Conservation (phyloP, 805 yeast genomes). For the Candida ovalis region DNA sequence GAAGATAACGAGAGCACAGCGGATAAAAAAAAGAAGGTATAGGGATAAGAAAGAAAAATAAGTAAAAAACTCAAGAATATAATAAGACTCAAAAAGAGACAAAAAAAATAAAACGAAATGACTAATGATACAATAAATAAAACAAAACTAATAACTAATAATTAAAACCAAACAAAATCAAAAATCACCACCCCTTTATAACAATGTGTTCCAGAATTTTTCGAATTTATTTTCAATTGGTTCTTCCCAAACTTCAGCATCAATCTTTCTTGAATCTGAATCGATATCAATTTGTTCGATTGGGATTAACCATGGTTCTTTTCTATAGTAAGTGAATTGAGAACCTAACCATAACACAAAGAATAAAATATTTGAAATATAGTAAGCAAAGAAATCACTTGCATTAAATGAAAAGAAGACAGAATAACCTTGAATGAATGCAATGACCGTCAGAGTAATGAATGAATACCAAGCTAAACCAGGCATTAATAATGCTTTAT, state of each 20-base stretch:
- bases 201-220: constrained; percentile 5
- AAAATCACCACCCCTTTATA: not conserved
- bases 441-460: constrained; percentile 49
- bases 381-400: constrained; percentile 61
- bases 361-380: constrained; percentile 64
- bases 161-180: not conserved
- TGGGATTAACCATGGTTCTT: constrained; percentile 42
- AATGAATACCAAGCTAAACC: constrained; percentile 61
- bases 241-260: constrained; percentile 11
- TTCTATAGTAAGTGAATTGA: constrained; percentile 48
- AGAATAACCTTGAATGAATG: constrained; percentile 68
- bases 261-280: constrained; percentile 8
- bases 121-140: not conserved
- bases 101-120: too few relatives aligned
- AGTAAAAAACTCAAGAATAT: too few relatives aligned
- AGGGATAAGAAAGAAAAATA: too few relatives aligned
- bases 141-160: not conserved
- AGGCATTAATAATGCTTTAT: constrained; percentile 71
- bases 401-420: constrained; percentile 56
- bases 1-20: too few relatives aligned
- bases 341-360: constrained; percentile 47
- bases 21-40: too few relatives aligned
- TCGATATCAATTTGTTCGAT: constrained; percentile 54
- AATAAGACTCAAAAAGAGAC: too few relatives aligned
- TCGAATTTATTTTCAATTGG: constrained; percentile 19